Base-by-base conservation (phyloP, 164 flowering plant genomes). In the Berberis vulgaris region DNA sequence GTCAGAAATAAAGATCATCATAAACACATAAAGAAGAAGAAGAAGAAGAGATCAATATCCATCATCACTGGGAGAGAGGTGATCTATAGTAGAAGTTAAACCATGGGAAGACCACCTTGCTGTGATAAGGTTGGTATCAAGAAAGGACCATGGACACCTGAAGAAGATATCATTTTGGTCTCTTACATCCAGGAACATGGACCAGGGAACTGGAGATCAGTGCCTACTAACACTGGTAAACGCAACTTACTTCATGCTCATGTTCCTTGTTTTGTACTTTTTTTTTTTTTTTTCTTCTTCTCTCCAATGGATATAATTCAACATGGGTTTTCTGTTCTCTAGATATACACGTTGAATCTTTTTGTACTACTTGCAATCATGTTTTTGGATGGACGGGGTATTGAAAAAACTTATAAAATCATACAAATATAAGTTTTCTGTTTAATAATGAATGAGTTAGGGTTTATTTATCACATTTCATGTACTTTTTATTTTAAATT, bases 131-230 rank as follows among this genome's bases (percentile, higher is more conserved):
- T 78, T 61, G 88, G 93, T 2, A 78, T 88, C 72, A 90, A 88
- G 93, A 90, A 88, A 74, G 97, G 97, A 50, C 97, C 97, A 57
- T 90, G 97, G 97, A 88, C 97, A 54, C 95, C 97, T 73, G 97
- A 88, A 74, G 97, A 90, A 74, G 79, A 76, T 39, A 61, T 67
- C 57, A 73, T 76, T 65, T 65, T 76, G 61, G 76, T 67, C 5
- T 76, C 96, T 56, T 88, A 88, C 66, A 82, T 90, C 66, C 93
- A 86, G 78, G 83, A 86, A 69, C 89, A 90, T 67, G 79, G 79
- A 57, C 79, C 79, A 13, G 76, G 79, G 44, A 76, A 76, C 59
- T 76, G 79, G 79, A 76, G 79, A 76, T 72, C 76, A 61, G 76
- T 76, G 54, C 79, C 79, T 6, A 67, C 73, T 38, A 76, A 67